Evolutionary conservation across 1,284 basidiomycete genomes (phyloP), one percentile per base, ranked within the genome.

Genomic region (Naganishia liquefaciens): DNA sequence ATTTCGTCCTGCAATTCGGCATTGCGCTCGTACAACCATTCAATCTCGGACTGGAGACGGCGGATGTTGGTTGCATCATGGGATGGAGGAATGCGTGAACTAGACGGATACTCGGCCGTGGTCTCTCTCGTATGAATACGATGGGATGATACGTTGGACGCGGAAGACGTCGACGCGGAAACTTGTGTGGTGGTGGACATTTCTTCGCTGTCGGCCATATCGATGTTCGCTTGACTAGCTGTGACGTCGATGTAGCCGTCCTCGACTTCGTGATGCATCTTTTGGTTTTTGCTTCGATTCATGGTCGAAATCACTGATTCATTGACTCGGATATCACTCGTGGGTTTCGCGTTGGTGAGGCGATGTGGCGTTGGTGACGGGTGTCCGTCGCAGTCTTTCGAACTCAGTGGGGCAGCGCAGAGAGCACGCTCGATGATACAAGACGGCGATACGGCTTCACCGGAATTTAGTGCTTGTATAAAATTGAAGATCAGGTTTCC

Each of bases 11-110:
- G 30, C 42, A 65, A 43, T 44, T 65, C 63, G 4, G 63, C 57
- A 53, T 65, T 65, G 11, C 63, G 49, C 25, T 65, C 55, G 43
- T 54, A 65, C n/a, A 65, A 43, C 63, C 63, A 65, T 27, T 65
- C 63, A 23, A 54, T 39, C 21, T 65, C 55, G 30, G 55, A 60
- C 19, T 65, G 43, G 21, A 58, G 33, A 21, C 49, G 49, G 10
- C 50, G 55, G 46, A 60, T 37, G 19, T n/a, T n/a, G 13, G 33
- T 37, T 13, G 57, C 9, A 5, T 21, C 23, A 42, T 27, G 28
- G 5, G 19, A 10, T 3, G 23, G 19, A 7, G 33, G 33, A 37
- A 37, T 37, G 13, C 33, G 33, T 37, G 33, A 37, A 28, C 4
- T 11, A 10, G 37, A 25, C n/a, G 49, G 21, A 11, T 9, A 17